Evolutionary conservation across 2,329 filamentous ascomycete genomes (phyloP).

Genomic region (Sporothrix schenckii): DNA sequence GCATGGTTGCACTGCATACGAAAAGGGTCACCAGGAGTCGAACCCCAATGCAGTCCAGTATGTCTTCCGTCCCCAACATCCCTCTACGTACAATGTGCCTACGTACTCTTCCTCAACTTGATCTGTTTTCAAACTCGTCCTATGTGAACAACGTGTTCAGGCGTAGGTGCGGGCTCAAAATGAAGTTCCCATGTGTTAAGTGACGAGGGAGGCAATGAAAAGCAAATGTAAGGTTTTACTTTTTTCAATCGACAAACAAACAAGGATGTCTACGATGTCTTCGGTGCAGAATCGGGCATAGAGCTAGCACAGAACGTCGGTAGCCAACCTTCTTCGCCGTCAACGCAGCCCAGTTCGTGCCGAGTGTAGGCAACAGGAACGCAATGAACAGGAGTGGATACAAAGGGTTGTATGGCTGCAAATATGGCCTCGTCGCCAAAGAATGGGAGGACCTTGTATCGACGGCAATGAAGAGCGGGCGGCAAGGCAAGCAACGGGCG

Average conservation of each 20-base stretch:
- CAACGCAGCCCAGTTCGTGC: not conserved
- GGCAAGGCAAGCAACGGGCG: slow-evolving; percentile 17
- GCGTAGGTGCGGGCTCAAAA: slow-evolving; percentile 1
- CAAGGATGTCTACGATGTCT: not conserved
- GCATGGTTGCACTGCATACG: slow-evolving; percentile 14
- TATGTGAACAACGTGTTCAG: not conserved
- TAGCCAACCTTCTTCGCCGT: not conserved
- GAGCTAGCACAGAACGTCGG: not conserved
- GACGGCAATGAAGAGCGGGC: not conserved
- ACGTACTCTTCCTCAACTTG: not conserved
- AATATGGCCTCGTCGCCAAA: not conserved
- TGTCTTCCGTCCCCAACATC: not conserved
- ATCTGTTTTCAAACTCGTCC: not conserved
- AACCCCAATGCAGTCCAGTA: not conserved
- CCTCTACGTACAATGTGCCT: not conserved
- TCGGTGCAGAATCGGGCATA: slow-evolving; percentile 14
- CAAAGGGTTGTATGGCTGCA: not conserved
- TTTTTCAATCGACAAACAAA: not conserved
- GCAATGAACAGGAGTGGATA: not conserved
- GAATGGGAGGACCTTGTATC: not conserved
- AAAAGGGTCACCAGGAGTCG: not conserved
- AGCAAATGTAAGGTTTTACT: not conserved
- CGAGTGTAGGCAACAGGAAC: not conserved
- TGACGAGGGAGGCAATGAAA: not conserved
- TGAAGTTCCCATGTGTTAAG: not conserved